Conservation (phyloP, 331 rosid genomes). For the Dryas integrifolia region DNA sequence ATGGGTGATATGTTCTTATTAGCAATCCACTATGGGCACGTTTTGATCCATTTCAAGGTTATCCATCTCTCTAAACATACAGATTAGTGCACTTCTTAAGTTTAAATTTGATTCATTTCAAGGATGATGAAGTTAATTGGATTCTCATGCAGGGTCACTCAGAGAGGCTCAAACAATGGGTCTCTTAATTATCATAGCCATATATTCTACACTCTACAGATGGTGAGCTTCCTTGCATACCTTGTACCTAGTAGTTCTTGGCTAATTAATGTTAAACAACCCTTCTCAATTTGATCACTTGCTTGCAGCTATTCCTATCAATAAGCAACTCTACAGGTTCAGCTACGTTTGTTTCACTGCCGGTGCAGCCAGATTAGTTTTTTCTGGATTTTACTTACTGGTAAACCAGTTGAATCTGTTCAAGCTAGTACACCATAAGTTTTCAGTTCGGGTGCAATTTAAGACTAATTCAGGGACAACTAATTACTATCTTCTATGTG, state of each 20-base stretch:
- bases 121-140: not conserved
- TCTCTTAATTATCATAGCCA: constrained; percentile 54
- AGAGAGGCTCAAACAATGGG: constrained; percentile 86
- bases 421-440: not conserved
- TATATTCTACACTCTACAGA: constrained; percentile 71
- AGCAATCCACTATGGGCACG: constrained; percentile 86
- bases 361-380: constrained; percentile 75
- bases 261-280: not conserved
- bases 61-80: not conserved
- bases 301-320: constrained; percentile 76
- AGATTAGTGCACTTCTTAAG: not conserved
- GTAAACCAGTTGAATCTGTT: constrained; percentile 26
- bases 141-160: constrained; percentile 50
- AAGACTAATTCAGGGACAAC: not conserved
- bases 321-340: constrained; percentile 88
- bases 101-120: constrained; percentile 2
- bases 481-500: not conserved
- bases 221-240: constrained; percentile 38
- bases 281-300: not conserved
- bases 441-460: not conserved
- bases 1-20: constrained; percentile 39
- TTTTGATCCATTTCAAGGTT: constrained; percentile 88
- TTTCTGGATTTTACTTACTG: constrained; percentile 71
- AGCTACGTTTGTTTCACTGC: constrained; percentile 94
- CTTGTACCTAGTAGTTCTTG: not conserved